Base-by-base conservation (phyloP, 768 basidiomycete species). In the Tulasnella sp. region DNA sequence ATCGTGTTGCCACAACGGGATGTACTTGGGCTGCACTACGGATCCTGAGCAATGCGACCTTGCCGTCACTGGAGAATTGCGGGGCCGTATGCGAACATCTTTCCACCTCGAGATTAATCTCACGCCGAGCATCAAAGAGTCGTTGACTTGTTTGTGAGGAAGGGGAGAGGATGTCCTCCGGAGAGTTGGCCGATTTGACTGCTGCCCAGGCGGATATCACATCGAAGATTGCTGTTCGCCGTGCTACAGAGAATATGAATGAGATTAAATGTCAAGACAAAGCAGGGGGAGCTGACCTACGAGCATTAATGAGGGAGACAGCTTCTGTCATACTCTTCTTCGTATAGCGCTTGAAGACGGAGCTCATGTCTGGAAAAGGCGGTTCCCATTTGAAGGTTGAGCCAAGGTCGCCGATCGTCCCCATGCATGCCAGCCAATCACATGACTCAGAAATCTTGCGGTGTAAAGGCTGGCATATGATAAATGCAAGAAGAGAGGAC, bases 1-100 rank as follows among this genome's bases (percentile, higher is more conserved):
- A 88, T 44, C 87, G 82, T 0, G 87, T 88, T 9, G 86, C 87
- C 35, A 88, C 86, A 6, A 88, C 85, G 61, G 87, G 84, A 67
- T 85, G 84, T 0, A 88, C 85, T 83, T 88, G 87, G 51, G 84
- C 87, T 2, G 82, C 85, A n/a, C 85, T 85, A 13, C 83, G 81
- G 4, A 88, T 84, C 3, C 84, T 82, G 11, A 87, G 79, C 16
- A 88, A 83, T 15, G 87, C 87, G 20, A 87, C 83, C 67, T 83
- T 81, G 0, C 87, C 87, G 81, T 88, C 87, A 26, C 84, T 83
- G 11, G 85, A 85, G 80, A 87, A 88, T 44, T 82, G 82, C 0
- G 87, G 87, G 6, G 86, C 84, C 77, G 81, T 78, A 48, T 81
- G 83, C 26, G 81, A 81, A 51, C 82, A 83, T 13, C 82, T 79